Conservation (phyloP, 495 filamentous ascomycete species). For the Ascobolus immersus region DNA sequence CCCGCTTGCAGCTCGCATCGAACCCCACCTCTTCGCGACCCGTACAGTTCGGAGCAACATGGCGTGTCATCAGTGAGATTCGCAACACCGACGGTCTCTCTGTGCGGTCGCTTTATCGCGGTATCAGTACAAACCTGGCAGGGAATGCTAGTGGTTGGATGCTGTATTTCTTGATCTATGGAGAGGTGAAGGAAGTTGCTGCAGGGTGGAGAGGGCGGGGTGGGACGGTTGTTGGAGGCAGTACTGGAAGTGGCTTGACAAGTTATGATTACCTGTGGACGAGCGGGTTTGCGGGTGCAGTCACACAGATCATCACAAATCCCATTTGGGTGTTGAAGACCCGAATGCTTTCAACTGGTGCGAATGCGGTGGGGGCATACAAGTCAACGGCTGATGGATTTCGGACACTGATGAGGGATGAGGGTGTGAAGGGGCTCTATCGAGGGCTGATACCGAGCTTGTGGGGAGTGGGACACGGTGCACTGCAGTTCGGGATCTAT, state of each 20-base stretch:
- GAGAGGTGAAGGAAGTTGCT: too few relatives aligned
- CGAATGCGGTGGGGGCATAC: conserved; percentile 57
- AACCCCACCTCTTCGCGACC: conserved; percentile 1
- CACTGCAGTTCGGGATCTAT: conserved; percentile 89
- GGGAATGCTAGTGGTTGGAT: conserved; percentile 83
- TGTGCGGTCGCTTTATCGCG: conserved; percentile 48
- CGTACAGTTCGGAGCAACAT: conserved; percentile 30
- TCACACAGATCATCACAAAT: conserved; percentile 66
- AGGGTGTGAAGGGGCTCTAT: conserved; percentile 60
- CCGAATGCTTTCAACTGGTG: conserved; percentile 74
- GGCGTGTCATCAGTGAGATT: conserved; percentile 28
- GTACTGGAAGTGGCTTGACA: too few relatives aligned
- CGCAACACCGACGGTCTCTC: not conserved
- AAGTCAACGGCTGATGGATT: conserved; percentile 44
- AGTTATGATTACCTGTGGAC: conserved; percentile 78
- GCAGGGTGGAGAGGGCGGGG: too few relatives aligned
- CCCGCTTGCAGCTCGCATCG: conserved; percentile 56
- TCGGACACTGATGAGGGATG: conserved; percentile 31
- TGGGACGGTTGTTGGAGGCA: too few relatives aligned
- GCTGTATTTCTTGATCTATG: conserved; percentile 62
- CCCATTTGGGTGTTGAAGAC: conserved; percentile 98
- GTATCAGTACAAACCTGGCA: conserved; percentile 65
- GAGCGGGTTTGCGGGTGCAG: conserved; percentile 44
- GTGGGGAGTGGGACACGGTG: conserved; percentile 81
- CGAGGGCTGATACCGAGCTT: conserved; percentile 58